phyloP scores from a whole-genome alignment of 176 grass and related monocot genomes.

The Lolium perenne region DNA sequence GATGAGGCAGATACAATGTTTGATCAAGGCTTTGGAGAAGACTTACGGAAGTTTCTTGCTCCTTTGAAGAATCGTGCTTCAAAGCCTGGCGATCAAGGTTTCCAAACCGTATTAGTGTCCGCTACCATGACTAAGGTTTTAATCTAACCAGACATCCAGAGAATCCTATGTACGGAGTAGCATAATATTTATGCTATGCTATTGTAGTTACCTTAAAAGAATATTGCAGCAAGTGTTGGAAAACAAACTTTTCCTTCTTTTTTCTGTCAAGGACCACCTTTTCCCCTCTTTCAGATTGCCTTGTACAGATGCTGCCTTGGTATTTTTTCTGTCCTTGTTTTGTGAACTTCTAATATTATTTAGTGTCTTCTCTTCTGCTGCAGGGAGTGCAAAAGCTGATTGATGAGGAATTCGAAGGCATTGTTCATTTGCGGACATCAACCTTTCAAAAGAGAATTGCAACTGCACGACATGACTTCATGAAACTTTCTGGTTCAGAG shows the following conservation, averaged over 20 bases:
- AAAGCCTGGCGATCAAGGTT: constrained; percentile 77
- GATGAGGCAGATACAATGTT: constrained; percentile 99
- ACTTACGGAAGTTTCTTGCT: constrained; percentile 85
- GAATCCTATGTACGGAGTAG: not conserved
- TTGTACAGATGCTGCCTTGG: not conserved
- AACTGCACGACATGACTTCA: constrained; percentile 96
- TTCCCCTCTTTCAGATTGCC: constrained; percentile 6
- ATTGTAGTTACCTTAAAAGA: constrained; percentile 5
- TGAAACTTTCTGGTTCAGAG: constrained; percentile 87
- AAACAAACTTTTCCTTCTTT: not conserved
- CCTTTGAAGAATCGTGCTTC: constrained; percentile 81
- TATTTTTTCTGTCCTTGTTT: not conserved
- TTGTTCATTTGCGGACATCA: constrained; percentile 87
- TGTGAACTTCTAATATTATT: constrained; percentile 21
- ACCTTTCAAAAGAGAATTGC: constrained; percentile 93
- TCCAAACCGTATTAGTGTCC: constrained; percentile 94
- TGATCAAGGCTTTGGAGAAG: constrained; percentile 95
- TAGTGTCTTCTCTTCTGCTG: constrained; percentile 20
- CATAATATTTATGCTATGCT: constrained; percentile 6
- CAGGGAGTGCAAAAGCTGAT: constrained; percentile 91
- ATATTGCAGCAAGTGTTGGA: not conserved
- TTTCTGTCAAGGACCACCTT: not conserved
- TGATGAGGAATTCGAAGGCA: constrained; percentile 97
- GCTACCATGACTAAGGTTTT: constrained; percentile 90
- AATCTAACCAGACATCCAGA: not conserved